Evolutionary conservation across 257 asterid genomes (phyloP).

Genomic region (Datura wrightii): DNA sequence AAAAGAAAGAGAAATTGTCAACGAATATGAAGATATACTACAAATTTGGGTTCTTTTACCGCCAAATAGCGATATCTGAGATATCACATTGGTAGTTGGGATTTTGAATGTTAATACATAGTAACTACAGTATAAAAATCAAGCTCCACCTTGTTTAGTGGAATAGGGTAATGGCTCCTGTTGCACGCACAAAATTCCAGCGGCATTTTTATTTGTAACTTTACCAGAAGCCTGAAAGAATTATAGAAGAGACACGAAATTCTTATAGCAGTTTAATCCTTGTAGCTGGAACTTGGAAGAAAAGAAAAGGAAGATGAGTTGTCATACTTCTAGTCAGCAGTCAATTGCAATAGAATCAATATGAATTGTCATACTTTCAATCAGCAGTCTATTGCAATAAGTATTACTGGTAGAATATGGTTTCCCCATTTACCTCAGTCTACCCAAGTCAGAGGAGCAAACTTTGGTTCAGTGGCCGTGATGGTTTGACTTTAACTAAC

Average conservation of each 20-base stretch:
- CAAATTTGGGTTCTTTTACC: neutral
- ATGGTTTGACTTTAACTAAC: neutral
- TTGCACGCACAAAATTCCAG: neutral
- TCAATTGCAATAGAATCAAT: neutral
- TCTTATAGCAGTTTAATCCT: neutral
- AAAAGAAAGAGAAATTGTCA: neutral
- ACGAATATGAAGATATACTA: slow-evolving; percentile 15
- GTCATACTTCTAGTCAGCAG: neutral
- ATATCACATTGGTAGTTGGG: slow-evolving; percentile 5
- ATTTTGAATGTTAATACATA: neutral
- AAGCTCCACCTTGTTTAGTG: slow-evolving; percentile 11
- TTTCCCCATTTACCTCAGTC: slow-evolving; percentile 13
- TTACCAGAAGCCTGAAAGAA: neutral
- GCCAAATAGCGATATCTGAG: neutral
- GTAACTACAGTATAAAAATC: neutral
- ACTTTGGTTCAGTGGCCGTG: neutral
- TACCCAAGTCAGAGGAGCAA: slow-evolving; percentile 22
- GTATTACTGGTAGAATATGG: neutral
- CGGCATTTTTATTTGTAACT: neutral
- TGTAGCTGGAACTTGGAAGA: neutral
- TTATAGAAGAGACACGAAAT: neutral
- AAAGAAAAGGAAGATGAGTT: neutral
- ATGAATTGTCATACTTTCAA: neutral
- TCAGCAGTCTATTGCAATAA: slow-evolving; percentile 21
- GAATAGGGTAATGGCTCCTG: neutral